Percentiles rank a stretch among this genome's conserved stretches.
phyloP scores from a whole-genome alignment of 805 yeast genomes.

The Schwanniomyces pseudopolymorphus region DNA sequence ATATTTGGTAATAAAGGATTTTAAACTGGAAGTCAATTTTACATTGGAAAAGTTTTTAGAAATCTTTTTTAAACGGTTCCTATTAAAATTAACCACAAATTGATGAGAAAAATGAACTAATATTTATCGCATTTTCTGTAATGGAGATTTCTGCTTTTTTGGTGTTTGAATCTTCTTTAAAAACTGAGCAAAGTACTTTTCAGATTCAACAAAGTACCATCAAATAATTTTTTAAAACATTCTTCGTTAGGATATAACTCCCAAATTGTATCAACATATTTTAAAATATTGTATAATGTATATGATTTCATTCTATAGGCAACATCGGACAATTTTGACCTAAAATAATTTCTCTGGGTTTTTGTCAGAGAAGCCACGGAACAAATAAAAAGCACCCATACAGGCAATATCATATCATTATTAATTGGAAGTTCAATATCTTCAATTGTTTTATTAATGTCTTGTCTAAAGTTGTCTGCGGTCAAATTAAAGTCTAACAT shows the following conservation, averaged over 20 bases:
- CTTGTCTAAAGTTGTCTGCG: background rate
- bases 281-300: background rate
- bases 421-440: slow-evolving; percentile 1
- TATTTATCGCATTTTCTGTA: too few relatives aligned
- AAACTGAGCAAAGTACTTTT: too few relatives aligned
- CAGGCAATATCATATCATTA: slow-evolving; percentile 2
- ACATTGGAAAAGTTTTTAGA: too few relatives aligned
- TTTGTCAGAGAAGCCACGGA: background rate
- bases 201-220: background rate
- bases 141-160: too few relatives aligned
- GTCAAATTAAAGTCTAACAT: background rate
- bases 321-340: background rate
- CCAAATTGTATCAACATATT: slow-evolving; percentile 1
- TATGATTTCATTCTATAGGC: slow-evolving; percentile 1
- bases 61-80: too few relatives aligned
- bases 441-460: background rate
- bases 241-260: background rate
- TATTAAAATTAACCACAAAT: too few relatives aligned
- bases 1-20: too few relatives aligned
- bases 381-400: background rate
- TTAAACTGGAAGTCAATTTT: too few relatives aligned
- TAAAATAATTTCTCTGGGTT: background rate
- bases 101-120: too few relatives aligned
- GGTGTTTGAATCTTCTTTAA: too few relatives aligned
- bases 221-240: background rate